Conservation (phyloP, 1,139 yeast genomes). For the Kluyveromyces sp. region DNA sequence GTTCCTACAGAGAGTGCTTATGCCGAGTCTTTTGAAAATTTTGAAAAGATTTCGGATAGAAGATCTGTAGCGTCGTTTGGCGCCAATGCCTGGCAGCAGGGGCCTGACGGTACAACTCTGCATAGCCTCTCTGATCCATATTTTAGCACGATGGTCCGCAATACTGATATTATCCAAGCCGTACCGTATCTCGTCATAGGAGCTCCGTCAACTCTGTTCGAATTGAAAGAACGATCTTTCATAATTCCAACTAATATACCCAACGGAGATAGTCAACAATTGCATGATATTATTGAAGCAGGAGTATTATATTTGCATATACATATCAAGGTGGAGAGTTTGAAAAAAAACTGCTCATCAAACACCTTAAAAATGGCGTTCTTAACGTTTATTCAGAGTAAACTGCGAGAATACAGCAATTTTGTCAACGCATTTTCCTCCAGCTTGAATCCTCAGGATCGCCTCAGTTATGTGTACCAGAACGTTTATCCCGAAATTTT, state of each 20-base stretch:
- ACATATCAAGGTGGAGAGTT: conserved; percentile 31
- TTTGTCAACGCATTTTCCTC: conserved; percentile 49
- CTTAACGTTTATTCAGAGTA: conserved; percentile 46
- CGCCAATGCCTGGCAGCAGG: conserved; percentile 9
- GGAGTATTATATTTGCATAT: conserved; percentile 58
- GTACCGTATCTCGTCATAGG: conserved; percentile 68
- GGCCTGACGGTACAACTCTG: conserved; percentile 15
- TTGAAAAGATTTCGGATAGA: conserved; percentile 33
- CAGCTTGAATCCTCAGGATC: not conserved
- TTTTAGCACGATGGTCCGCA: conserved; percentile 33
- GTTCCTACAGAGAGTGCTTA: conserved; percentile 19
- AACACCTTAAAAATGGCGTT: conserved; percentile 64
- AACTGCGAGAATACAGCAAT: conserved; percentile 48
- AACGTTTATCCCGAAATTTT: conserved; percentile 46
- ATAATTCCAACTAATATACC: conserved; percentile 48
- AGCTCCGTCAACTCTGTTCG: conserved; percentile 56
- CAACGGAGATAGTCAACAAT: conserved; percentile 50
- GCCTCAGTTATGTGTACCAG: conserved; percentile 33
- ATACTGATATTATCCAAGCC: conserved; percentile 47
- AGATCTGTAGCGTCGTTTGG: conserved; percentile 29
- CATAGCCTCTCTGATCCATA: conserved; percentile 28
- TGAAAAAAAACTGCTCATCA: conserved; percentile 27
- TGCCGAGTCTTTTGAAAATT: conserved; percentile 34
- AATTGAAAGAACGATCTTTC: conserved; percentile 36
- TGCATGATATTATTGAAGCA: conserved; percentile 61